These are phyloP conservation scores for Rhizomucor pusillus DNA, from an alignment of 371 early-diverging fungal species.

Conservation along the genomic window DNA sequence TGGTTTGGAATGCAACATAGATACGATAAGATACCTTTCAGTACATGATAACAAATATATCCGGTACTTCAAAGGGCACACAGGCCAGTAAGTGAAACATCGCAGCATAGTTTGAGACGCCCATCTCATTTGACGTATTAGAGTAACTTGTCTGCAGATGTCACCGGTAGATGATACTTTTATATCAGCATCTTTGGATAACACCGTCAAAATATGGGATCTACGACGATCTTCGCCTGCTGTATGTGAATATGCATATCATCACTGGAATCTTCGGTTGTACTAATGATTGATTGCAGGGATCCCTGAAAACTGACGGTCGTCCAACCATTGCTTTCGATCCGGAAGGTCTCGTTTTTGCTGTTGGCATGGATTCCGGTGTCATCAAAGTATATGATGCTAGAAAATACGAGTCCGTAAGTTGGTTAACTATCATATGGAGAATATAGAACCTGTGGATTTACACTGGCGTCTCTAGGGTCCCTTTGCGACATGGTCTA, in stretches of 20 bases:
- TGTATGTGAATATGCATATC: constrained; percentile 30
- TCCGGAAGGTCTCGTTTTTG: constrained; percentile 79
- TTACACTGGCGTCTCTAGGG: constrained; percentile 24
- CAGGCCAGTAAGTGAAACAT: constrained; percentile 46
- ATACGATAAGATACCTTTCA: constrained; percentile 88
- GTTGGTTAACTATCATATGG: constrained; percentile 1
- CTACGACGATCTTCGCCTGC: constrained; percentile 61
- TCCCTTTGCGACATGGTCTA: constrained; percentile 39
- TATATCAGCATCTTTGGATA: constrained; percentile 70
- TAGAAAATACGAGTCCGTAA: constrained; percentile 48
- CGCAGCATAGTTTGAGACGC: not conserved
- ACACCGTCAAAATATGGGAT: constrained; percentile 82
- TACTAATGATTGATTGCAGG: too few relatives aligned
- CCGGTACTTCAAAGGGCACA: constrained; percentile 90
- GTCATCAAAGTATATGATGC: constrained; percentile 66
- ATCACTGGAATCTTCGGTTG: not conserved
- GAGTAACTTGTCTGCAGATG: constrained; percentile 76
- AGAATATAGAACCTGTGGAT: not conserved
- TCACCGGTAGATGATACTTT: constrained; percentile 77
- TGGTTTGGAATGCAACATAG: constrained; percentile 32
- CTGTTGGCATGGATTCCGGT: constrained; percentile 55
- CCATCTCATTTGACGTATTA: constrained; percentile 11
- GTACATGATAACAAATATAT: constrained; percentile 91
- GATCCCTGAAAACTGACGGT: constrained; percentile 43
- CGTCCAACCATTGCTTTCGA: constrained; percentile 77